A percentile compares a stretch with the other conserved stretches of the same genome.
Evolutionary conservation across 441 rosid species (phyloP).

Genomic region (Populus tomentosa): DNA sequence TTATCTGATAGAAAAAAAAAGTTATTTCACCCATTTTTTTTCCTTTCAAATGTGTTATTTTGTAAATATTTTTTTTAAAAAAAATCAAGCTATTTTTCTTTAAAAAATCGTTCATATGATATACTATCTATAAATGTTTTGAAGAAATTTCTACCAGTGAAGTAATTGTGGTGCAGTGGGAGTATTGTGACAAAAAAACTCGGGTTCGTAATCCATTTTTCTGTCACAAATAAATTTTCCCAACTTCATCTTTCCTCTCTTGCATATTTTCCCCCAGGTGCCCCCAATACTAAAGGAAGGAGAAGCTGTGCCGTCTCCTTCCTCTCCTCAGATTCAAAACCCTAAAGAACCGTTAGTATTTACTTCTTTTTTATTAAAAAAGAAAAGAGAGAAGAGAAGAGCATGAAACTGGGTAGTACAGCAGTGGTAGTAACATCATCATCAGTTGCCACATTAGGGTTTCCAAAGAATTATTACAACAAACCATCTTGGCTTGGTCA

Average conservation of each 20-base stretch:
- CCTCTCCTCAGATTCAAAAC: not conserved
- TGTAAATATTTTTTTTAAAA: no score
- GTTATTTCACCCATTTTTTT: no score
- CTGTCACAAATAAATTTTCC: not conserved
- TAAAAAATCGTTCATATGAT: not conserved
- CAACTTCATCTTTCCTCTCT: not conserved
- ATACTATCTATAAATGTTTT: not conserved
- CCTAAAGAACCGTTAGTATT: not conserved
- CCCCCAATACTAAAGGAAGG: not conserved
- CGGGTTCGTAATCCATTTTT: not conserved
- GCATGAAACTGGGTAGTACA: constrained; percentile 2
- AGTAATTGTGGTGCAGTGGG: not conserved
- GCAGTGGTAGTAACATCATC: constrained; percentile 2
- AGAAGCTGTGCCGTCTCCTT: not conserved
- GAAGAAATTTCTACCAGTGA: not conserved
- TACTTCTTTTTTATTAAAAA: no score
- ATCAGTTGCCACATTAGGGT: constrained; percentile 17
- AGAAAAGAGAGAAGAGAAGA: no score
- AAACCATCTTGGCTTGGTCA: not conserved
- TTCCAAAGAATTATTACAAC: not conserved
- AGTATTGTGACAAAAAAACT: not conserved
- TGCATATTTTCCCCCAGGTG: not conserved
- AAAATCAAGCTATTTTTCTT: not conserved
- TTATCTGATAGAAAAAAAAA: fast-evolving
- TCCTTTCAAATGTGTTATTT: no score